phyloP scores from a whole-genome alignment of 2,329 filamentous ascomycete species.

The Hypoxylon sp. region DNA sequence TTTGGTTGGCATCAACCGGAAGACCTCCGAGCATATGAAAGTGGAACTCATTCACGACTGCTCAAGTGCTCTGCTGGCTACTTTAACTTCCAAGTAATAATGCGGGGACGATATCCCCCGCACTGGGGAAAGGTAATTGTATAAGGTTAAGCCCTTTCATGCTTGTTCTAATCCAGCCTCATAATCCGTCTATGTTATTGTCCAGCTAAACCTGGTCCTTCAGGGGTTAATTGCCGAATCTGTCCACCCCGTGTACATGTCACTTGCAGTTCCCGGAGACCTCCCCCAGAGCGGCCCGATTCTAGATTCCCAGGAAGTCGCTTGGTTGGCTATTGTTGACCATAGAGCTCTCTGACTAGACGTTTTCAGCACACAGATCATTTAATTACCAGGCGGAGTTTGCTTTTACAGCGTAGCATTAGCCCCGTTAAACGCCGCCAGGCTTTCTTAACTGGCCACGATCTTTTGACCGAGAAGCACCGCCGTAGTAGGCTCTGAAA shows the following conservation, averaged over 20 bases:
- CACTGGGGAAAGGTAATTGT: conserved; percentile 13
- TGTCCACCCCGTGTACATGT: conserved; percentile 45
- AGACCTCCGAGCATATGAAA: conserved; percentile 21
- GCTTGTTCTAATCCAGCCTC: conserved; percentile 39
- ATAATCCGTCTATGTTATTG: conserved; percentile 36
- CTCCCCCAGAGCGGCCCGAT: conserved; percentile 47
- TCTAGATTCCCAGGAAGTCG: conserved; percentile 35
- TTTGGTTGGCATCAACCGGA: conserved; percentile 13
- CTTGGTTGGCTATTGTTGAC: conserved; percentile 33
- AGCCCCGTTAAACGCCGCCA: conserved; percentile 31
- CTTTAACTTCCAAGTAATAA: conserved; percentile 24
- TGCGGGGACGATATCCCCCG: conserved; percentile 39
- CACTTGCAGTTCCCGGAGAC: conserved; percentile 25
- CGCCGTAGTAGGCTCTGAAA: conserved; percentile 36
- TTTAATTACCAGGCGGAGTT: conserved; percentile 28
- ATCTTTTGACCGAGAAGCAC: conserved; percentile 38
- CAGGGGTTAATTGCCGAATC: conserved; percentile 49
- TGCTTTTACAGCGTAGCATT: conserved; percentile 28
- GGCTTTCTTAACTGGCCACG: conserved; percentile 14
- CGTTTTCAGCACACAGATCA: conserved; percentile 32
- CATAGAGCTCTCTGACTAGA: conserved; percentile 20
- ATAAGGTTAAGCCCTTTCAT: conserved; percentile 25
- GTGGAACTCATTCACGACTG: conserved; percentile 16
- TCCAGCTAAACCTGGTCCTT: conserved; percentile 21
- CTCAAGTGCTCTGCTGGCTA: conserved; percentile 1